Base-by-base conservation (phyloP, 2,329 filamentous ascomycete genomes). In the Samsoniella hepiali region DNA sequence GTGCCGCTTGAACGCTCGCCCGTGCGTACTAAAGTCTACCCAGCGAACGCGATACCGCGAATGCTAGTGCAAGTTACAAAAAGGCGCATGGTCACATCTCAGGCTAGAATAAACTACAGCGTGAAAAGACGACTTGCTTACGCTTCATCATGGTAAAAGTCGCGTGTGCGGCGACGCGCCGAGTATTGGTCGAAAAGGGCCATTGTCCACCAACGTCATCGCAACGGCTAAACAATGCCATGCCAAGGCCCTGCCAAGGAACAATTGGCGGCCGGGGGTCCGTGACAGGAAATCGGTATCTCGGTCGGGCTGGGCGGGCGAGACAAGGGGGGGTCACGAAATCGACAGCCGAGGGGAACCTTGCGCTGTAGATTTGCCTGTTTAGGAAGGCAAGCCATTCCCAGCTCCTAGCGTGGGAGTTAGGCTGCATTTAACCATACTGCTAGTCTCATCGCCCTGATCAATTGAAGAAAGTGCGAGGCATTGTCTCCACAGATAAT, bases 371-470 rank as follows among this genome's bases (percentile, higher is more conserved):
- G 34, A 54, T 36, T 55, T 55, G 22, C 51, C 51, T 40, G 27
- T 40, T 55, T 55, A 55, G 51, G 51, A 42, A 55, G 51, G 51
- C 51, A 55, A 40, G 49, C 32, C 32, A 15, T 10, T 54, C 27
- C 27, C 22, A n/a, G 45, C 45, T 31, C 44, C n/a, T 45, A 45
- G 44, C 44, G 44, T 45, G n/a, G 9, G 44, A 45, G 10, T 45
- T 45, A 45, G n/a, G n/a, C 15, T 45, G 44, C 22, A 6, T 22
- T 45, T 10, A 22, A 27, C 17, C 22, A 5, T 17, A 27, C 44
- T 22, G n/a, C 13, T 34, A 34, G 32, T 5, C 32, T 34, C 32
- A 34, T 34, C 32, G 5, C 9, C 9, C 32, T 34, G 32, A 34
- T 34, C 32, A 34, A 34, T 34, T 34, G 3, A 1, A 49, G 45